phyloP scores from a whole-genome alignment of 768 basidiomycete genomes.

The Pleurotus tuber-regium region DNA sequence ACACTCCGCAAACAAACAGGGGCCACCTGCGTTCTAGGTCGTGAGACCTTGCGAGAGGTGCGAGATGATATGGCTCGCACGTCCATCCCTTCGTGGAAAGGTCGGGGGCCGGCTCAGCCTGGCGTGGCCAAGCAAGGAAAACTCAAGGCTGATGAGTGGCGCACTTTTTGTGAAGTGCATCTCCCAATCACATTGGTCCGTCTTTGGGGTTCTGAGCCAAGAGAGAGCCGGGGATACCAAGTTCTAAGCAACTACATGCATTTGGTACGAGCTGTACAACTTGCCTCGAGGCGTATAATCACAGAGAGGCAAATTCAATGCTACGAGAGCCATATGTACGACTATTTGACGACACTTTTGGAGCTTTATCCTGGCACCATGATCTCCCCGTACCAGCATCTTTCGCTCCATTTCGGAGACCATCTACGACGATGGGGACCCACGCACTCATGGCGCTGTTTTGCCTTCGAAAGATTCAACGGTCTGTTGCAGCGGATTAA shows the following conservation, averaged over 20 bases:
- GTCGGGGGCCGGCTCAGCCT: constrained; percentile 18
- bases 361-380: constrained; percentile 21
- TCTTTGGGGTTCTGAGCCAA: constrained; percentile 26
- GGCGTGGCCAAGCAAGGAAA: constrained; percentile 24
- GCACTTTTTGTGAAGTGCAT: constrained; percentile 27
- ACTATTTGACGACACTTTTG: constrained; percentile 19
- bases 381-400: constrained; percentile 28
- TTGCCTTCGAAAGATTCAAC: neutral
- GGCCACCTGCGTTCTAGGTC: neutral
- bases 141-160: constrained; percentile 33
- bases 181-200: constrained; percentile 31
- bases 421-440: constrained; percentile 28
- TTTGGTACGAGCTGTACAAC: constrained; percentile 21
- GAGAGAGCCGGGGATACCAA: constrained; percentile 8
- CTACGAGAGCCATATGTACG: constrained; percentile 13
- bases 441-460: constrained; percentile 11
- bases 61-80: constrained; percentile 21
- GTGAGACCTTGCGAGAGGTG: neutral
- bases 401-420: constrained; percentile 27
- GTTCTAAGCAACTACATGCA: constrained; percentile 30
- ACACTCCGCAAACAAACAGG: no score
- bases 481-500: neutral
- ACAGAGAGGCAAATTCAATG: constrained; percentile 6
- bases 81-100: constrained; percentile 23
- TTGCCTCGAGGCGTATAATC: constrained; percentile 17